Evolutionary conservation across 192 early-diverging fungal genomes (phyloP).

Genomic region (Rhizophagus sp.): DNA sequence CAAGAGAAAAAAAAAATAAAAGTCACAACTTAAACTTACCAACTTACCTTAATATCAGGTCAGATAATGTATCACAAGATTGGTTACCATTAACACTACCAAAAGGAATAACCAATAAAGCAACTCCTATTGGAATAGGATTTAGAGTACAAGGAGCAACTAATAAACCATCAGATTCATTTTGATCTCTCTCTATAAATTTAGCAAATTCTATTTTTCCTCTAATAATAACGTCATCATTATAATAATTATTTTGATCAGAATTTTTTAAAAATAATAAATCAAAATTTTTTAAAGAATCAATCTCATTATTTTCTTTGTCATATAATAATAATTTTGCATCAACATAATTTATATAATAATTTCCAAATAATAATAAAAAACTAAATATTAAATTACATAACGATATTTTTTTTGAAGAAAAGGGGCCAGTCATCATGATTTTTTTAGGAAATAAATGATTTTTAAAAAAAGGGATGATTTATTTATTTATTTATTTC

Average conservation of each 20-base stretch:
- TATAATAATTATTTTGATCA: constrained; percentile 6
- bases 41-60: constrained; percentile 5
- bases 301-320: neutral
- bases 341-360: neutral
- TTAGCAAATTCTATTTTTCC: constrained; percentile 5
- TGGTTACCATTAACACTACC: neutral
- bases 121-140: neutral
- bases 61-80: neutral
- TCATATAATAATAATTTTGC: neutral
- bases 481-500: too few species aligned
- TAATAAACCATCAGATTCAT: neutral
- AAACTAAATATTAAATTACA: too few species aligned
- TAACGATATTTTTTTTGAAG: too few species aligned
- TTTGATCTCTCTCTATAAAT: neutral
- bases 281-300: neutral
- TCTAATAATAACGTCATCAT: neutral
- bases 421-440: too few species aligned
- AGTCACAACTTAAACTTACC: too few species aligned
- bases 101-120: constrained; percentile 12
- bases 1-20: too few species aligned
- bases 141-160: neutral
- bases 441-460: too few species aligned
- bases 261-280: neutral
- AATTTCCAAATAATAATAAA: too few species aligned
- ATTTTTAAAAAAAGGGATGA: too few species aligned